These are phyloP conservation scores for Curvularia eragrostidis DNA, from an alignment of 2,329 filamentous ascomycete genomes.

Conservation along the genomic window DNA sequence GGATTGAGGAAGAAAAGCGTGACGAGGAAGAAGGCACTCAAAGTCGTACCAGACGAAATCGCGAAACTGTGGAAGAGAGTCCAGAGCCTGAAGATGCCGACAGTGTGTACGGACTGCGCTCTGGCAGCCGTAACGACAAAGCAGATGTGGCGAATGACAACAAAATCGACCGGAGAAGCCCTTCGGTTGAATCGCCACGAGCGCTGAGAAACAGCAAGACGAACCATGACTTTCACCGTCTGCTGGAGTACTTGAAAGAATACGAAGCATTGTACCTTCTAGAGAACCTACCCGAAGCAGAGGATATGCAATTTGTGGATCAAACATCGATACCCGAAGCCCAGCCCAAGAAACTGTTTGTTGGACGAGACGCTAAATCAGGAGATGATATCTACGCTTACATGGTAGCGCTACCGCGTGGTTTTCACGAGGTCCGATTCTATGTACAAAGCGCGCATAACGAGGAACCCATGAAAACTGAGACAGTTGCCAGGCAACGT, in stretches of 20 bases:
- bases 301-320: constrained; percentile 15
- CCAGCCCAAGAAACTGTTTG: constrained; percentile 18
- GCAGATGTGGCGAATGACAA: background rate
- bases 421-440: constrained; percentile 15
- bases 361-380: constrained; percentile 12
- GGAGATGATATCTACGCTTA: constrained; percentile 20
- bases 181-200: background rate
- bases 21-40: background rate
- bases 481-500: constrained; percentile 11
- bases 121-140: background rate
- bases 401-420: constrained; percentile 5
- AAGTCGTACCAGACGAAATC: background rate
- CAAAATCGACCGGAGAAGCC: background rate
- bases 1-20: background rate
- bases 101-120: constrained; percentile 8
- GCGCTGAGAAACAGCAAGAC: background rate
- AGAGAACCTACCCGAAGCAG: constrained; percentile 16
- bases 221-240: constrained; percentile 7
- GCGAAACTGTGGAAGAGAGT: constrained; percentile 16
- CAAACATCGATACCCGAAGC: constrained; percentile 13
- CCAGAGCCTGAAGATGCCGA: constrained; percentile 13
- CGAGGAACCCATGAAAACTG: constrained; percentile 1
- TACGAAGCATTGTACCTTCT: constrained; percentile 15
- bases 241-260: constrained; percentile 11
- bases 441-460: constrained; percentile 4